Evolutionary conservation across 495 filamentous ascomycete species (phyloP), one percentile per base, ranked within the genome.

Genomic region (Amphirosellinia nigrospora): DNA sequence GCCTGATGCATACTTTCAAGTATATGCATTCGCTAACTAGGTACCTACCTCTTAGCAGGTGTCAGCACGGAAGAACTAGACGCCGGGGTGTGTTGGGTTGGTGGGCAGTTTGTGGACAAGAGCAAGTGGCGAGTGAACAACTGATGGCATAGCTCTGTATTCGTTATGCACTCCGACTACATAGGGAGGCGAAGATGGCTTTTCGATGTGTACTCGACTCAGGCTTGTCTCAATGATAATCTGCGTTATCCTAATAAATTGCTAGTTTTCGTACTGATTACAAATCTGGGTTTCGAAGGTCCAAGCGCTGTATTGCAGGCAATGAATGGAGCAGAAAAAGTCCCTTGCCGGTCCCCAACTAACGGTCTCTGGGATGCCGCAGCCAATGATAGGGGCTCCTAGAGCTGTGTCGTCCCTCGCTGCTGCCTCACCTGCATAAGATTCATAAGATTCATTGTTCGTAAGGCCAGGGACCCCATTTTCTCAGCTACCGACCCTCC

Each of bases 51-150:
- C 16, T 28, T 50, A 26, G 30, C 55, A 36, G 23, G 52, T 36
- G 55, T 68, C 66, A 68, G 66, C 66, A 45, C 55, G 52, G 53
- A 61, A 38, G 55, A 68, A 68, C 39, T 38, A 58, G 55, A 68
- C 39, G 39, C 66, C 66, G 55, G 3, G 32, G 7, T n/a, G n/a
- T n/a, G 36, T 26, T 15, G 41, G 2, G 61, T 39, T 9, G 15
- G 53, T 38, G 26, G 55, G 8, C 21, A 43, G 19, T 19, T 30
- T 56, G 50, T 50, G 43, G 38, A n/a, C n/a, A n/a, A n/a, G n/a
- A n/a, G n/a, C n/a, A n/a, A n/a, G n/a, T n/a, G 15, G 32, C 9
- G 23, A n/a, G 23, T 32, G 45, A 65, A 38, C 11, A 32, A 34
- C 60, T 32, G 10, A 28, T 45, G 58, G 13, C 38, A 30, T 4